Conservation (phyloP, 2,329 filamentous ascomycete species). For the Cordyceps militaris region DNA sequence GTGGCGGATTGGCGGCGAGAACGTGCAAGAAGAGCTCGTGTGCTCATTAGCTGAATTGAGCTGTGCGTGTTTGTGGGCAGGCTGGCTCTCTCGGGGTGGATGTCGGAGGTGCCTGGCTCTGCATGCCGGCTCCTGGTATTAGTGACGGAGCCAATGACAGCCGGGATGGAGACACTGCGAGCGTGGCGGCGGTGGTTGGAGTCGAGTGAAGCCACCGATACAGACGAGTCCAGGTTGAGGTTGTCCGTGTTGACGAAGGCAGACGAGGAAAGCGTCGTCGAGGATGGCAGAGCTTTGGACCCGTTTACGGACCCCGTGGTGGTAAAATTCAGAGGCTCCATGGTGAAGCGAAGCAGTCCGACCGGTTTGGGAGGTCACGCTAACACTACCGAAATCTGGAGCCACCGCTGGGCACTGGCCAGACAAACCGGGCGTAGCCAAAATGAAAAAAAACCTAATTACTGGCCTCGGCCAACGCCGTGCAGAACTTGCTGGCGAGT, state of each 20-base stretch:
- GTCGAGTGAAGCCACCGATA: not conserved
- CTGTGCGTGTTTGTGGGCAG: slow-evolving; percentile 45
- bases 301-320: slow-evolving; percentile 19
- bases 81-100: slow-evolving; percentile 52
- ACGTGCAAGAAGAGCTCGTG: slow-evolving; percentile 13
- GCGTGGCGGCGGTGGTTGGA: slow-evolving; percentile 18
- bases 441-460: not conserved
- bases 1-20: slow-evolving; percentile 8
- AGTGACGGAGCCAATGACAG: slow-evolving; percentile 26
- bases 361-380: slow-evolving; percentile 9
- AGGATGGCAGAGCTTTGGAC: slow-evolving; percentile 14
- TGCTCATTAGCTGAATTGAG: slow-evolving; percentile 13
- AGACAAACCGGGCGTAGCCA: not conserved
- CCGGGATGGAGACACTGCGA: slow-evolving; percentile 40
- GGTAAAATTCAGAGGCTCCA: slow-evolving; percentile 22
- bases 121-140: slow-evolving; percentile 51
- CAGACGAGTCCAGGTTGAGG: not conserved
- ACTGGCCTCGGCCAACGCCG: not conserved
- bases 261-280: slow-evolving; percentile 8
- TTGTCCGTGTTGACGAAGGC: not conserved
- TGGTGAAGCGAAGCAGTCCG: slow-evolving; percentile 12
- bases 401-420: slow-evolving; percentile 15
- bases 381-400: slow-evolving; percentile 9
- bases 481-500: not conserved
- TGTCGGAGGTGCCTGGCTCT: slow-evolving; percentile 52